Evolutionary conservation across 169 alveolate species (phyloP), one percentile per base, ranked within the genome.

Genomic region (Plasmodium ovale): DNA sequence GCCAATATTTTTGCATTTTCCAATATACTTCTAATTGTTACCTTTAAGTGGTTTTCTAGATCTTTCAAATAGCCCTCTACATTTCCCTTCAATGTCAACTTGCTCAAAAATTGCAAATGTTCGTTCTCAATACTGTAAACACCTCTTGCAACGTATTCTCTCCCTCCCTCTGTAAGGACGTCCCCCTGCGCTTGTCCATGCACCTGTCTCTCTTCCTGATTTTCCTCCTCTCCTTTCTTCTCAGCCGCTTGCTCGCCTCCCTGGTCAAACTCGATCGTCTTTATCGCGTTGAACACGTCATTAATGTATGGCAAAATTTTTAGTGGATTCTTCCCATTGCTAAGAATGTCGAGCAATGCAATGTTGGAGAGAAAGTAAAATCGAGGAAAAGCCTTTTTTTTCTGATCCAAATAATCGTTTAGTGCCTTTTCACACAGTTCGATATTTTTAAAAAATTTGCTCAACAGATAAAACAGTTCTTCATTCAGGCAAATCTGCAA

Each of bases 321-420:
- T 69, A 97, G 94, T 7, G 99, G 99, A 90, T 96, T 96, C 91
- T 96, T 96, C 39, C 99, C 99, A 87, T 97, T 97, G 44, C 99
- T 95, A 54, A 98, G 95, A 79, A 98, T 98, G 47, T 97, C 98
- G 39, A 98, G 91, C 91, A 98, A 91, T 0, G 99, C 98, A 88
- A 96, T 97, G 88, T 98, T 98, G 3, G 99, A 97, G 16, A 97
- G 97, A 95, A 98, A 98, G 94, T 98, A 98, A 94, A 98, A 98
- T 39, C 99, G 96, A 1, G 99, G 99, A 97, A 97, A 97, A 1
- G 97, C 95, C 95, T 97, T 98, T 95, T 98, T 98, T 95, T 98
- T 97, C 88, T 97, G 96, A 72, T 97, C 99, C 82, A 98, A 92
- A 92, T 98, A 98, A 58, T 98, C 98, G 87, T 97, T 97, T 88